Percentiles rank a stretch among this genome's conserved stretches.
phyloP scores from a whole-genome alignment of 2,329 filamentous ascomycete species.

The Tolypocladium tropicale region DNA sequence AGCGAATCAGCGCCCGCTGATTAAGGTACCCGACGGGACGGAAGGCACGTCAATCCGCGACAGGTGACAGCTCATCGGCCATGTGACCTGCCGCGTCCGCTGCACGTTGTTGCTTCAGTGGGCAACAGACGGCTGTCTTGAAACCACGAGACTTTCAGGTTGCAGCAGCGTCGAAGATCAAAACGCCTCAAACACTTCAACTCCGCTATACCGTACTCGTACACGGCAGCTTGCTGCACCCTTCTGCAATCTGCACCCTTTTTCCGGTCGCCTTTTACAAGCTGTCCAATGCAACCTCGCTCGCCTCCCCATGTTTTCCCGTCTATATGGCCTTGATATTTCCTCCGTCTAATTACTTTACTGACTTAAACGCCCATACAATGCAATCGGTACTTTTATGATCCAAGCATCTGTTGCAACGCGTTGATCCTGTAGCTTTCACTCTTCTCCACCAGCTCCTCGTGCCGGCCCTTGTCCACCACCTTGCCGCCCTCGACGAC shows the following conservation, averaged over 20 bases:
- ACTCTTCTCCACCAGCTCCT: conserved; percentile 41
- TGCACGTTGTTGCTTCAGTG: neutral
- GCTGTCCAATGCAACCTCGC: neutral
- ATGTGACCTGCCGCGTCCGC: neutral
- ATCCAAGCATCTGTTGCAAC: conserved; percentile 36
- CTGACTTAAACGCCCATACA: too few relatives aligned
- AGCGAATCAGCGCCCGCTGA: neutral
- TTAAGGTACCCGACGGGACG: neutral
- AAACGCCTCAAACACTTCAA: neutral
- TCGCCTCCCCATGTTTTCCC: neutral
- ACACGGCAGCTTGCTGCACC: too few relatives aligned
- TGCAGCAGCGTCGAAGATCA: neutral
- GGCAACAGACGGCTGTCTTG: neutral
- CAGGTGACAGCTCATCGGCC: neutral
- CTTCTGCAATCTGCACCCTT: too few relatives aligned
- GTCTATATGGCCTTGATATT: neutral
- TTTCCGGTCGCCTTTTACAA: neutral
- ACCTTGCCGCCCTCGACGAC: conserved; percentile 43
- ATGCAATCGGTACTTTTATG: neutral
- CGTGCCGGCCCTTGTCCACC: conserved; percentile 41
- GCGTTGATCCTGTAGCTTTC: conserved; percentile 43
- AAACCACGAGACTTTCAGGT: neutral
- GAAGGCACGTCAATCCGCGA: neutral
- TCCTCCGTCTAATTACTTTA: neutral
- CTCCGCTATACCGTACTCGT: neutral